Conservation (phyloP, 345 rosid species). For the Syzygium oleosum region DNA sequence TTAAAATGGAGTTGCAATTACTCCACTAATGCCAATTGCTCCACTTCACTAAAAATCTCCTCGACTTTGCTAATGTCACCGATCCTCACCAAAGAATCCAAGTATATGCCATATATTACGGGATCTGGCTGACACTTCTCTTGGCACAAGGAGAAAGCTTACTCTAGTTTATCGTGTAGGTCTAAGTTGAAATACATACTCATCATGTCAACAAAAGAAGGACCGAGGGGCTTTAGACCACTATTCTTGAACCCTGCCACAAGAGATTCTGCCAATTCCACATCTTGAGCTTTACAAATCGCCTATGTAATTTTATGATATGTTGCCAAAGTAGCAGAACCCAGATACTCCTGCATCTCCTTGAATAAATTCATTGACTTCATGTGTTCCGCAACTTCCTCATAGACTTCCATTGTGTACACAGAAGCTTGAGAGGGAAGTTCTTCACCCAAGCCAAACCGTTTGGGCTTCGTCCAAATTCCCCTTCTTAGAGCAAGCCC, state of each 20-base stretch:
- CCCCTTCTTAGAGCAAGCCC: slow-evolving; percentile 66
- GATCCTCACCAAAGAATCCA: slow-evolving; percentile 49
- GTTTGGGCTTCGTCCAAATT: slow-evolving; percentile 54
- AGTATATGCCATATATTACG: slow-evolving; percentile 44
- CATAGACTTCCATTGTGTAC: slow-evolving; percentile 66
- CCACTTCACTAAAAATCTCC: slow-evolving; percentile 46
- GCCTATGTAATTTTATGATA: slow-evolving; percentile 73
- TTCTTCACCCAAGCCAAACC: slow-evolving; percentile 36
- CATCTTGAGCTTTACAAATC: slow-evolving; percentile 36
- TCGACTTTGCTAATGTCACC: slow-evolving; percentile 55
- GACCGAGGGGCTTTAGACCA: slow-evolving; percentile 60
- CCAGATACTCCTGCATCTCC: slow-evolving; percentile 50
- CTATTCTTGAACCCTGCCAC: slow-evolving; percentile 47
- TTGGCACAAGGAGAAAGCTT: slow-evolving; percentile 43
- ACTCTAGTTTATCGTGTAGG: slow-evolving; percentile 45
- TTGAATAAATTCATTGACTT: slow-evolving; percentile 54
- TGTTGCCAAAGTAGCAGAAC: slow-evolving; percentile 42
- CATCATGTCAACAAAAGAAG: slow-evolving; percentile 43
- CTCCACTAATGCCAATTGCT: slow-evolving; percentile 45
- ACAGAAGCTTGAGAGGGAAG: slow-evolving; percentile 64
- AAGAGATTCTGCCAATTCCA: slow-evolving; percentile 49
- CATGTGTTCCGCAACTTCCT: slow-evolving; percentile 35
- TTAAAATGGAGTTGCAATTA: slow-evolving; percentile 60
- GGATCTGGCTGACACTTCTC: slow-evolving; percentile 53
- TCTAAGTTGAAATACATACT: slow-evolving; percentile 44